Evolutionary conservation across 1,139 yeast genomes (phyloP), one percentile per base, ranked within the genome.

Genomic region (Yamadazyma dushanensis): DNA sequence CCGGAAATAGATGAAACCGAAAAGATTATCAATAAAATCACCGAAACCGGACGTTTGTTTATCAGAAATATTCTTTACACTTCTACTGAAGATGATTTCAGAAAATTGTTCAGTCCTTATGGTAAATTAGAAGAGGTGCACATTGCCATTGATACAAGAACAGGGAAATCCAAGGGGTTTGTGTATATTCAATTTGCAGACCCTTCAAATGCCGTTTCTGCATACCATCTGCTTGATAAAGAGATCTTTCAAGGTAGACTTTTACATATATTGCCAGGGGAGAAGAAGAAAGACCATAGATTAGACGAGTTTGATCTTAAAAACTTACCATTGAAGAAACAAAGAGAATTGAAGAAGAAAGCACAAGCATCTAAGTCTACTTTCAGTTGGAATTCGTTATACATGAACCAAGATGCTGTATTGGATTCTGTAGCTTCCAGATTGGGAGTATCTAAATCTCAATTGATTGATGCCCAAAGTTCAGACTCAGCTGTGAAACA

Each of bases 351-450:
- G 52, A 86, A 84, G 59, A 80, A 83, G 50, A 87, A 87, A 54
- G 83, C 81, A 15, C 87, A 82, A 49, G 97, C 98, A 1, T 63
- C 90, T 1, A 87, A 84, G 56, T 73, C 80, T 29, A 92, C 88
- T 51, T 92, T 92, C 61, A 81, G 92, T 51, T 92, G 99, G 99
- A 92, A 92, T 55, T 87, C 97, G 0, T 71, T 92, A 34, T 92
- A 79, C 56, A 78, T 94, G 83, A 92, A 86, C 54, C 80, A 73
- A 37, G 97, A 92, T 63, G 96, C 98, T 1, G 95, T 92, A 11
- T 67, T 94, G 61, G 92, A 87, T 34, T 83, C 95, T 32, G 95
- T 90, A 27, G 97, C 98, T 1, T 61, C 78, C 13, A 83, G 83
- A 50, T 64, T 94, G 63, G 97, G 97, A 5, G 72, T 94, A 35